Evolutionary conservation across 345 rosid species (phyloP), one percentile per base, ranked within the genome.

Genomic region (Conringia planisiliqua): DNA sequence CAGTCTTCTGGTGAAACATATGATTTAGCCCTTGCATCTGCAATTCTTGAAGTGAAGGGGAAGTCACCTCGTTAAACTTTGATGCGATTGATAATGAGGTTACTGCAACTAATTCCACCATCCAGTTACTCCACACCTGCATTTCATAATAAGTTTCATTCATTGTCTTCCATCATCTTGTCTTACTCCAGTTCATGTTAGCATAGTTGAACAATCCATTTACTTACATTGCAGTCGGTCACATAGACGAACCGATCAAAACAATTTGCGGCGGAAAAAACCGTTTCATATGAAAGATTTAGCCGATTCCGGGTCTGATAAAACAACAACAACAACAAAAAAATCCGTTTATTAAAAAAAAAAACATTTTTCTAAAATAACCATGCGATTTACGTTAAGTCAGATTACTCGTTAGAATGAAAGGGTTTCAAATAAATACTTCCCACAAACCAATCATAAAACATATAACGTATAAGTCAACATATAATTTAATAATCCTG

Each of bases 71-170:
- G 4, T 20, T 83, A 56, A 88, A 89, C 76, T 93, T 93, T 16
- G 88, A 71, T 0, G 97, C 89, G 7, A 90, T 80, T 0, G 90
- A 89, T 68, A 93, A 76, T 70, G 96, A 88, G 13, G 96, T 84
- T 3, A 90, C 50, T 1, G 82, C 73, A 2, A 88, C 50, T 52
- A 90, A 68, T 57, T 93, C 91, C 54, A 86, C 80, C 93, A 89
- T 89, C 93, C 96, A 89, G 10, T 74, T 60, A 7, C 82, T 80
- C 96, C 93, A 88, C 70, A 52, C 87, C 98, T 90, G 74, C 16
- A 32, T 46, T 62, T 0, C 2, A 36, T 16, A 6, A 2, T 4
- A 46, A 14, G 2, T 10, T 12, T 6, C 6, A 13, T 20, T 66
- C 59, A 66, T 33, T 33, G 4, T 20, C 18, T 2, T 18, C 43